A percentile compares a stretch with the other conserved stretches of the same genome.
Evolutionary conservation across 148 eudicot genomes (phyloP).

Genomic region (Tetragonia tetragonoides): DNA sequence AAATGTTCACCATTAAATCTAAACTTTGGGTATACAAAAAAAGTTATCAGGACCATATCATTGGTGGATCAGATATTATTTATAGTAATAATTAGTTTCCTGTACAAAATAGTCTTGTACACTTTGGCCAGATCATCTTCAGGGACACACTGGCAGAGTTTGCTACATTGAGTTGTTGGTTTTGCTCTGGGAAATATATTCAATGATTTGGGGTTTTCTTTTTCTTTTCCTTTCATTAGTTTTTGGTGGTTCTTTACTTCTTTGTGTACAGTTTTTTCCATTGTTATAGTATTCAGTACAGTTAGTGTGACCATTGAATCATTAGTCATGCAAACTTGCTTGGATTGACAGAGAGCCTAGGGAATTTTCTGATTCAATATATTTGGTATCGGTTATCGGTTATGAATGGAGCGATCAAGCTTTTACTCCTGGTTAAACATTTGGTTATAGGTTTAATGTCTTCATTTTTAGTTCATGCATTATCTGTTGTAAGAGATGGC

Average conservation of each 20-base stretch:
- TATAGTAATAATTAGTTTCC: conserved; percentile 30
- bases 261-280: not conserved
- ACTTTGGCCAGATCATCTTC: conserved; percentile 24
- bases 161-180: conserved; percentile 8
- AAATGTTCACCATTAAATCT: conserved; percentile 56
- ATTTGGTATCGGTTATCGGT: too few relatives aligned
- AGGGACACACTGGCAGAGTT: conserved; percentile 21
- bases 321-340: too few relatives aligned
- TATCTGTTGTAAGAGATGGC: too few relatives aligned
- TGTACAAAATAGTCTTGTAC: conserved; percentile 36
- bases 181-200: not conserved
- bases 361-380: too few relatives aligned
- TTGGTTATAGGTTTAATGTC: too few relatives aligned
- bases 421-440: too few relatives aligned
- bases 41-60: conserved; percentile 39
- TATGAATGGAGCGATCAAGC: too few relatives aligned
- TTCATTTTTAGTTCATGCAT: too few relatives aligned
- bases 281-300: too few relatives aligned
- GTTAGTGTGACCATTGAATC: too few relatives aligned
- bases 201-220: not conserved
- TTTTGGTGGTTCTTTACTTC: not conserved
- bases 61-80: conserved; percentile 54
- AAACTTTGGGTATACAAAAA: conserved; percentile 37
- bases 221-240: not conserved
- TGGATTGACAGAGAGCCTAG: too few relatives aligned